Conservation (phyloP, 805 yeast genomes). For the Scheffersomyces lignosus region DNA sequence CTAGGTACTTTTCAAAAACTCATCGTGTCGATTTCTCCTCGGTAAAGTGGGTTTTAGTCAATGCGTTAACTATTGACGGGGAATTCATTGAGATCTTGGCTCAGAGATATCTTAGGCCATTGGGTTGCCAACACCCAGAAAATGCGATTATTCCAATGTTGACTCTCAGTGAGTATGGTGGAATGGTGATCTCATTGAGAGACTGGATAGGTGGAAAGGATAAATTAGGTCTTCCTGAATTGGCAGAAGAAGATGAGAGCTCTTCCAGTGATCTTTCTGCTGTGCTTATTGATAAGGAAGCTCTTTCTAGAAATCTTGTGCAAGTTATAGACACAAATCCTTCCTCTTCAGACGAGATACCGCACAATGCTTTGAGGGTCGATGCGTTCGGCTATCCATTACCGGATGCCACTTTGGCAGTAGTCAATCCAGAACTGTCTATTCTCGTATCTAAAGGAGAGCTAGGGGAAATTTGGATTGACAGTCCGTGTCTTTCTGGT, state of each 20-base stretch:
- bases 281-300: constrained; percentile 69
- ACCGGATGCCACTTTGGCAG: constrained; percentile 90
- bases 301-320: constrained; percentile 70
- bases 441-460: constrained; percentile 70
- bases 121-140: constrained; percentile 78
- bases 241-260: constrained; percentile 32
- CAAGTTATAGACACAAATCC: constrained; percentile 63
- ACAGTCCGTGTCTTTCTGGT: constrained; percentile 85
- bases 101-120: constrained; percentile 85
- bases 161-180: constrained; percentile 91
- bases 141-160: constrained; percentile 85
- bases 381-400: constrained; percentile 94
- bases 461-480: constrained; percentile 98
- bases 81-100: constrained; percentile 88
- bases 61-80: constrained; percentile 86
- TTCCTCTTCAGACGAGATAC: constrained; percentile 44
- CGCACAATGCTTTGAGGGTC: constrained; percentile 53
- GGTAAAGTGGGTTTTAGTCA: constrained; percentile 86
- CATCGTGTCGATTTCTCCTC: constrained; percentile 74
- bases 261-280: constrained; percentile 52
- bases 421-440: constrained; percentile 91
- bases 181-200: constrained; percentile 86
- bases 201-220: constrained; percentile 85
- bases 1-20: constrained; percentile 76
- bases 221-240: constrained; percentile 48